phyloP scores from a whole-genome alignment of 1,139 yeast genomes.

The Suhomyces bokatorum region DNA sequence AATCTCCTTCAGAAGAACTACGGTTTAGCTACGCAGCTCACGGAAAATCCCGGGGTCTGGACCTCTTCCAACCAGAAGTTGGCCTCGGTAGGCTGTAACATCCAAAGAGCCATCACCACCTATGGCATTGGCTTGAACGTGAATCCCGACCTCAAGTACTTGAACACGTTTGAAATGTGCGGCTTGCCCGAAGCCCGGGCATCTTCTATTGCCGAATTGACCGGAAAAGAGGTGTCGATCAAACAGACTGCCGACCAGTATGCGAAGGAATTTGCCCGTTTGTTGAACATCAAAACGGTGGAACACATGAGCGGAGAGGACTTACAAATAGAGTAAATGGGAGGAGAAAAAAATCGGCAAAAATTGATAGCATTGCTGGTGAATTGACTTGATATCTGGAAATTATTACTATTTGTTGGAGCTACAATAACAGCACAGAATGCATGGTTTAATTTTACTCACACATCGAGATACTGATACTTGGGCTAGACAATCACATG shows the following conservation, averaged over 20 bases:
- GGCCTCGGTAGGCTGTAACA: slow-evolving; percentile 87
- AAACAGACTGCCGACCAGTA: slow-evolving; percentile 52
- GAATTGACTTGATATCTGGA: too few species aligned
- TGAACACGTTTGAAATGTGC: slow-evolving; percentile 78
- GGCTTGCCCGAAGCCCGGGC: slow-evolving; percentile 66
- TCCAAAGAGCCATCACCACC: slow-evolving; percentile 79
- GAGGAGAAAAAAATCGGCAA: too few species aligned
- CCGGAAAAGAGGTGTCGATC: slow-evolving; percentile 24
- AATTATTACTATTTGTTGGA: too few species aligned
- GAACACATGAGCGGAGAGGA: slow-evolving; percentile 45
- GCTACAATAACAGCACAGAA: too few species aligned
- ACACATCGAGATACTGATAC: too few species aligned
- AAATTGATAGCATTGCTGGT: too few species aligned
- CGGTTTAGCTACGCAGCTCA: slow-evolving; percentile 46
- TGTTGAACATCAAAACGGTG: slow-evolving; percentile 46
- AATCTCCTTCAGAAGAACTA: slow-evolving; percentile 47
- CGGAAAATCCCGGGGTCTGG: slow-evolving; percentile 90
- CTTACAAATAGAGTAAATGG: slow-evolving; percentile 11
- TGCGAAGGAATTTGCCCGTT: slow-evolving; percentile 52
- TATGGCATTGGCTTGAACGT: slow-evolving; percentile 90
- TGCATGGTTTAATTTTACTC: too few species aligned
- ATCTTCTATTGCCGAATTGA: slow-evolving; percentile 32
- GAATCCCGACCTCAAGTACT: slow-evolving; percentile 65
- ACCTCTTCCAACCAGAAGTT: slow-evolving; percentile 58
- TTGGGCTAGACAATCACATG: too few species aligned